These are phyloP conservation scores for Trifolium fragiferum DNA, from an alignment of 306 rosid species.

Conservation along the genomic window DNA sequence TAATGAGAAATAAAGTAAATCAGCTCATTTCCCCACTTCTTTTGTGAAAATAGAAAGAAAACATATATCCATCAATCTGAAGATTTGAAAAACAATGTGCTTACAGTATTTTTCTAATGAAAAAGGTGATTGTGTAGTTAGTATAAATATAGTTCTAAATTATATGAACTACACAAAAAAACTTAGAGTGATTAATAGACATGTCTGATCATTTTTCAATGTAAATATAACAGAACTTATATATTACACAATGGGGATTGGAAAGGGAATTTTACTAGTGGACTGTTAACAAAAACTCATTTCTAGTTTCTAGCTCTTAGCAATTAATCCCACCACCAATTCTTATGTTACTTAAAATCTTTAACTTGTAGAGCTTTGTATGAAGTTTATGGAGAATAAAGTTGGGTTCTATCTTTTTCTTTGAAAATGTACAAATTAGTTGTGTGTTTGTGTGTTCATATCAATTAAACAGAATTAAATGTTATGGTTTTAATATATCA, in stretches of 20 bases:
- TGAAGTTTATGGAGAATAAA: neutral
- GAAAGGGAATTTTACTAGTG: neutral
- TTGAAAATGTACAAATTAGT: neutral
- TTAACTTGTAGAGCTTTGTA: neutral
- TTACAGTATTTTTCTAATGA: constrained; percentile 5
- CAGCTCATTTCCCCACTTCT: neutral
- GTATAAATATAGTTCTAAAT: constrained; percentile 3
- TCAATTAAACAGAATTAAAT: neutral
- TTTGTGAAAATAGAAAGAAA: neutral
- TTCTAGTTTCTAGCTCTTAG: neutral
- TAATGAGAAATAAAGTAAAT: constrained; percentile 7
- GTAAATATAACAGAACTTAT: neutral
- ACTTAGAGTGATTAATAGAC: neutral
- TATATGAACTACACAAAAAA: constrained; percentile 8
- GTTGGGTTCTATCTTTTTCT: constrained; percentile 12
- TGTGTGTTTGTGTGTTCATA: neutral
- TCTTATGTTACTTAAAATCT: neutral
- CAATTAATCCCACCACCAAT: neutral
- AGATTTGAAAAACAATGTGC: neutral
- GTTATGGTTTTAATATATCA: neutral
- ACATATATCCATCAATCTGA: neutral
- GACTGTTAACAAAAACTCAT: neutral
- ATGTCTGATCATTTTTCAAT: neutral
- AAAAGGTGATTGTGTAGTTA: neutral
- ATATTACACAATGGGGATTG: neutral